A percentile compares a stretch with the other conserved stretches of the same genome.
These are phyloP conservation scores for Antitrichia curtipendula DNA, from an alignment of 225 moss, liverwort and hornwort genomes.

Conservation along the genomic window DNA sequence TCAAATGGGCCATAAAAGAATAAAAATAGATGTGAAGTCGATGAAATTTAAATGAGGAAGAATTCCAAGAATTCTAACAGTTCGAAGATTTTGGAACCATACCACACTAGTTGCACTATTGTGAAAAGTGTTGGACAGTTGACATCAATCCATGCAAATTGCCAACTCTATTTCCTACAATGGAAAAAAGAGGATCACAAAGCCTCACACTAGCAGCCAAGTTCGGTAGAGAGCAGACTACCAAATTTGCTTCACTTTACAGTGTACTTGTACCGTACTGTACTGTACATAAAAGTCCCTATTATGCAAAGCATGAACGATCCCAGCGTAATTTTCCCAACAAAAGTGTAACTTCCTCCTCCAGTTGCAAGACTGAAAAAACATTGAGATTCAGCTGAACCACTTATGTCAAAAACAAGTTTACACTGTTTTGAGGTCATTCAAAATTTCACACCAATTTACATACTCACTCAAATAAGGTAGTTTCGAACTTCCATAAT, in stretches of 20 bases:
- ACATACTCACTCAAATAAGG: too few species aligned
- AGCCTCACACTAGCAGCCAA: not conserved
- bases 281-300: too few species aligned
- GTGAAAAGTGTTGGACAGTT: not conserved
- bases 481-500: not conserved
- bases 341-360: not conserved
- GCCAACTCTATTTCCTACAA: not conserved
- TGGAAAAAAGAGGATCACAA: not conserved
- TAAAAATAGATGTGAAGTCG: not conserved
- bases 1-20: not conserved
- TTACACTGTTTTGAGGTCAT: not conserved
- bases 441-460: not conserved
- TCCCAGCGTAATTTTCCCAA: not conserved
- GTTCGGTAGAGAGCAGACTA: not conserved
- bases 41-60: not conserved
- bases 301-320: not conserved
- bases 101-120: not conserved
- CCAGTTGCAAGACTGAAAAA: not conserved
- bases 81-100: not conserved
- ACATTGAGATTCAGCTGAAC: not conserved
- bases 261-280: too few species aligned
- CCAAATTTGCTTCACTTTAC: not conserved
- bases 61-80: not conserved
- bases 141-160: not conserved
- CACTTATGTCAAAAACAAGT: not conserved